Evolutionary conservation across 495 filamentous ascomycete species (phyloP).

Genomic region (Parachaetomium inaequale): DNA sequence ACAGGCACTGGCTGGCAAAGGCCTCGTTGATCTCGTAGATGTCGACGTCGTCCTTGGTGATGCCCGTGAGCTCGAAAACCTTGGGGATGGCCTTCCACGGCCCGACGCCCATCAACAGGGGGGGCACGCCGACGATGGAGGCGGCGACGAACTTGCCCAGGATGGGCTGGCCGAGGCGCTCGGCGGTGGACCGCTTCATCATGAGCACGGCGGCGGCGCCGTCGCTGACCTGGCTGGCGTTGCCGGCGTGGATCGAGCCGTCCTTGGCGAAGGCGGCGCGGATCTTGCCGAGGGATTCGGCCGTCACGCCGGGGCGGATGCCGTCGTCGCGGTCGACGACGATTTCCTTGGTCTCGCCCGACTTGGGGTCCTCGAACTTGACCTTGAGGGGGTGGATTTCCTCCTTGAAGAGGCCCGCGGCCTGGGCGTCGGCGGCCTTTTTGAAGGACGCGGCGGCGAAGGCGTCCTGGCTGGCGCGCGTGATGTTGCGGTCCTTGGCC

Average conservation of each 20-base stretch:
- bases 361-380: constrained; percentile 83
- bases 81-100: constrained; percentile 96
- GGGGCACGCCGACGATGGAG: constrained; percentile 82
- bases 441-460: constrained; percentile 89
- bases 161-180: constrained; percentile 81
- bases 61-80: constrained; percentile 78
- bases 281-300: constrained; percentile 84
- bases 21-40: constrained; percentile 99
- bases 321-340: constrained; percentile 86
- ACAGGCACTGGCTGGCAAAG: constrained; percentile 91
- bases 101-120: constrained; percentile 91
- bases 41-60: constrained; percentile 88
- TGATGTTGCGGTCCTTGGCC: constrained; percentile 76
- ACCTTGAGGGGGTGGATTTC: constrained; percentile 87
- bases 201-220: constrained; percentile 92
- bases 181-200: constrained; percentile 91
- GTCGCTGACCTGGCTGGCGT: constrained; percentile 92
- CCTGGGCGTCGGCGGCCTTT: constrained; percentile 83
- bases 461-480: constrained; percentile 71
- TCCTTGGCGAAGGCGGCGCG: constrained; percentile 86
- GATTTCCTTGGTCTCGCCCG: constrained; percentile 78
- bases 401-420: constrained; percentile 83
- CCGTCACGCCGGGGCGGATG: constrained; percentile 78
- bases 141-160: constrained; percentile 83
- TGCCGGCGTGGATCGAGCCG: constrained; percentile 90